These are phyloP conservation scores for Malassezia psittaci DNA, from an alignment of 1,284 basidiomycete genomes.

Conservation along the genomic window DNA sequence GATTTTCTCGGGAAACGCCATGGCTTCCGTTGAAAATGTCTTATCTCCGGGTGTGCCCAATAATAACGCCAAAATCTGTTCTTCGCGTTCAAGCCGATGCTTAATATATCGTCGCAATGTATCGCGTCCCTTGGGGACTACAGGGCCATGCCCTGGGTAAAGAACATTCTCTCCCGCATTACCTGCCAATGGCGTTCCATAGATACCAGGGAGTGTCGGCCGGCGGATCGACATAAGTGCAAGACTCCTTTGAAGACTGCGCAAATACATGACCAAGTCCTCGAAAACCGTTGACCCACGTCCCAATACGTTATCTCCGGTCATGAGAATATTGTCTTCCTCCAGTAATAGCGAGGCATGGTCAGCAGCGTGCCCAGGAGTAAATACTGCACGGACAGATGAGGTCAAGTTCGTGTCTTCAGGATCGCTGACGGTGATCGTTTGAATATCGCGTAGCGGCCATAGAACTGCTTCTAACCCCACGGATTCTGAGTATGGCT, in stretches of 20 bases:
- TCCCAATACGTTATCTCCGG: constrained; percentile 81
- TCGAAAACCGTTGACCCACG: constrained; percentile 84
- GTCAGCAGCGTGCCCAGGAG: constrained; percentile 83
- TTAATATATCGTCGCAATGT: constrained; percentile 64
- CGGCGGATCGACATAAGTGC: constrained; percentile 42
- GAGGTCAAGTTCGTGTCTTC: constrained; percentile 47
- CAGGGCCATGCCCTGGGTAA: constrained; percentile 80
- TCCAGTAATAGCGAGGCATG: constrained; percentile 57
- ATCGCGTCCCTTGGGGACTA: constrained; percentile 55
- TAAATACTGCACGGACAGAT: constrained; percentile 58
- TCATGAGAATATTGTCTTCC: constrained; percentile 59
- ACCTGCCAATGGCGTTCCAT: constrained; percentile 5
- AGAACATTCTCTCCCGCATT: constrained; percentile 49
- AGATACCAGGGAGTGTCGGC: constrained; percentile 36
- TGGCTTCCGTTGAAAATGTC: constrained; percentile 53
- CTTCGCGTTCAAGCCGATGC: constrained; percentile 72
- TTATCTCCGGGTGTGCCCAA: constrained; percentile 36
- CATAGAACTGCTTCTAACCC: constrained; percentile 22
- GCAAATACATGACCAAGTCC: constrained; percentile 65
- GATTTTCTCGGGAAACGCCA: constrained; percentile 49
- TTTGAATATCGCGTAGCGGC: constrained; percentile 10
- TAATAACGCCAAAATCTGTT: constrained; percentile 63
- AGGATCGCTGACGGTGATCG: constrained; percentile 9
- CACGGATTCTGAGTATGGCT: constrained; percentile 14
- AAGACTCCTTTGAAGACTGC: constrained; percentile 59